Percentiles rank a stretch among this genome's conserved stretches.
phyloP scores from a whole-genome alignment of 1,284 basidiomycete species.

The Boletus sp. region DNA sequence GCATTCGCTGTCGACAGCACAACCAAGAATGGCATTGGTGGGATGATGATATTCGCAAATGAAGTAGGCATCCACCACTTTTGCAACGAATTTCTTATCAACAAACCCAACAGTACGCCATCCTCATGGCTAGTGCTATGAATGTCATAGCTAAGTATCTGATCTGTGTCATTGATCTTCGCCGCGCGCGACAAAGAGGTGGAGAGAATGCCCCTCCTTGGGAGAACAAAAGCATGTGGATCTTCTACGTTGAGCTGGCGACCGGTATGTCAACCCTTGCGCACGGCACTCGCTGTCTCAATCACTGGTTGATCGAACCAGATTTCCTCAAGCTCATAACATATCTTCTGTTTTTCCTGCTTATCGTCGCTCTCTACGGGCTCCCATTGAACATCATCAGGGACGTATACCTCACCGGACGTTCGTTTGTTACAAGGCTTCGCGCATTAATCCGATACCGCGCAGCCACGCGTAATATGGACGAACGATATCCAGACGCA shows the following conservation, averaged over 20 bases:
- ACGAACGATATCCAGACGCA: conserved; percentile 93
- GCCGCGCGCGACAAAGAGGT: conserved; percentile 70
- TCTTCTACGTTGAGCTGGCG: conserved; percentile 92
- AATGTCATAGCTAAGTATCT: conserved; percentile 83
- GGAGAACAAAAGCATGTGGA: conserved; percentile 97
- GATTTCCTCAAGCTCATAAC: conserved; percentile 92
- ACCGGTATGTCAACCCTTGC: conserved; percentile 58
- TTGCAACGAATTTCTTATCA: conserved; percentile 6
- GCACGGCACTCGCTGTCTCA: conserved; percentile 17
- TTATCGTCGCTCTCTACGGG: conserved; percentile 93
- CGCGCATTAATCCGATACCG: conserved; percentile 89
- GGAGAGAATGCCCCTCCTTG: conserved; percentile 87
- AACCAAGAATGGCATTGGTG: conserved; percentile 74
- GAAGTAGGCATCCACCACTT: conserved; percentile 56
- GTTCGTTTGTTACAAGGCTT: conserved; percentile 85
- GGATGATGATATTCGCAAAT: conserved; percentile 92
- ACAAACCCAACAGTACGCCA: conserved; percentile 66
- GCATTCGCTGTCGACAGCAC: conserved; percentile 76
- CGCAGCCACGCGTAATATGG: conserved; percentile 95
- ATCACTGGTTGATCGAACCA: conserved; percentile 30
- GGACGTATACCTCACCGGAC: conserved; percentile 92
- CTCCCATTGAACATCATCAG: conserved; percentile 94
- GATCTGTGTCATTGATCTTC: conserved; percentile 80
- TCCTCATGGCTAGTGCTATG: conserved; percentile 77
- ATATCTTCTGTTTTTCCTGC: conserved; percentile 89